Conservation (phyloP, 2,329 filamentous ascomycete species). For the Myriosclerotinia duriaeana region DNA sequence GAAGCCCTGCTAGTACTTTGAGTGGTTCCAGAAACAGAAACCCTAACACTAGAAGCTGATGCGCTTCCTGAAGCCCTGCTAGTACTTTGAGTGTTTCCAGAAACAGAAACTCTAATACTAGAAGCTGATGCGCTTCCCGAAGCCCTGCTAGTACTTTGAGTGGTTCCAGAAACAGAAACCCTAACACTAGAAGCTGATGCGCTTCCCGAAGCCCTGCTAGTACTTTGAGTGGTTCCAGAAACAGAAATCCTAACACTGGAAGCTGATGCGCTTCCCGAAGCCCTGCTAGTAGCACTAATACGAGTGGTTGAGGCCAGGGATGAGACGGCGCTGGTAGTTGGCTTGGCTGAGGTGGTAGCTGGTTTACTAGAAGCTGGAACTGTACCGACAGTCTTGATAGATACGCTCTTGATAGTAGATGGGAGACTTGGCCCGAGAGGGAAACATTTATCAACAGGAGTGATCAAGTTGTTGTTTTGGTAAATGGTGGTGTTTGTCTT, state of each 20-base stretch:
- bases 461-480: conserved; percentile 14
- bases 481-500: conserved; percentile 9
- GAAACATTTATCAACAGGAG: conserved; percentile 20
- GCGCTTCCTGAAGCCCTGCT: too few species aligned
- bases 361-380: conserved; percentile 15
- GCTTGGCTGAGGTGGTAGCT: neutral
- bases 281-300: neutral
- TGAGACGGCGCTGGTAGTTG: neutral
- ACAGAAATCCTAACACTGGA: neutral
- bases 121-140: neutral
- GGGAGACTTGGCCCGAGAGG: conserved; percentile 18
- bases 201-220: neutral
- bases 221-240: neutral
- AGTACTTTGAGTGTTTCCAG: too few species aligned
- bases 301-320: neutral
- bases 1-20: neutral
- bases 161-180: neutral
- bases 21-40: neutral
- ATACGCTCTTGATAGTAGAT: neutral
- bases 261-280: neutral
- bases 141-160: neutral
- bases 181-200: neutral
- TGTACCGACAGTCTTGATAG: conserved; percentile 21
- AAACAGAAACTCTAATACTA: too few species aligned
- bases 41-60: too few species aligned